Conservation (phyloP, 2,329 filamentous ascomycete genomes). For the Trichoderma simmonsii region DNA sequence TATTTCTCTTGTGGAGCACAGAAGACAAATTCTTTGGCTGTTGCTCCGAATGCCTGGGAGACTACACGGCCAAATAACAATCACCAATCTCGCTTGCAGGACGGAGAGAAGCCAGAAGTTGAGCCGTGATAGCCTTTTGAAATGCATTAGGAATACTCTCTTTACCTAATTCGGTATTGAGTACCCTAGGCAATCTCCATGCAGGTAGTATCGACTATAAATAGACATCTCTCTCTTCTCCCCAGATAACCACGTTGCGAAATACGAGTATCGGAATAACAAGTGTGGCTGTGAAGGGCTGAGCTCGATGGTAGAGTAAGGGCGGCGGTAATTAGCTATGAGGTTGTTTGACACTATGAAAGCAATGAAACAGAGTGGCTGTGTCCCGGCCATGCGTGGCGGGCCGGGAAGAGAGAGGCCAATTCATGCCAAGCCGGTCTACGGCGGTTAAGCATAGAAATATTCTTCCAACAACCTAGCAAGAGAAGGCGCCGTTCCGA, state of each 20-base stretch:
- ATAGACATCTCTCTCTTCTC: neutral
- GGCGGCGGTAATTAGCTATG: neutral
- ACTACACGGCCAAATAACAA: neutral
- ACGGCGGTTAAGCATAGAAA: neutral
- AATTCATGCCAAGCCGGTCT: neutral
- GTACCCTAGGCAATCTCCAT: neutral
- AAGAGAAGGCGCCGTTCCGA: neutral
- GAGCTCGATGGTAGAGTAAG: neutral
- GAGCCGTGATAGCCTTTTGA: neutral
- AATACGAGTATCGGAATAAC: neutral
- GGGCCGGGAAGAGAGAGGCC: neutral
- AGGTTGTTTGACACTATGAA: neutral
- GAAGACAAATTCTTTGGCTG: neutral
- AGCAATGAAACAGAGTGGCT: neutral
- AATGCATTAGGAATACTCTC: neutral
- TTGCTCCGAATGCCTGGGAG: too few species aligned
- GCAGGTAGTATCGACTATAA: neutral
- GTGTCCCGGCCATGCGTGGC: neutral
- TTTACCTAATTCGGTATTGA: neutral
- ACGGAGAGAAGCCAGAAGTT: neutral
- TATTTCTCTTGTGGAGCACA: neutral
- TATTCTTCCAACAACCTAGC: too few species aligned
- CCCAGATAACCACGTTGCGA: neutral
- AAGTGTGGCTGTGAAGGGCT: neutral
- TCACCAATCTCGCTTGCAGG: neutral